Evolutionary conservation across 805 yeast species (phyloP), one percentile per base, ranked within the genome.

Genomic region (Alloascoidea hylecoeti): DNA sequence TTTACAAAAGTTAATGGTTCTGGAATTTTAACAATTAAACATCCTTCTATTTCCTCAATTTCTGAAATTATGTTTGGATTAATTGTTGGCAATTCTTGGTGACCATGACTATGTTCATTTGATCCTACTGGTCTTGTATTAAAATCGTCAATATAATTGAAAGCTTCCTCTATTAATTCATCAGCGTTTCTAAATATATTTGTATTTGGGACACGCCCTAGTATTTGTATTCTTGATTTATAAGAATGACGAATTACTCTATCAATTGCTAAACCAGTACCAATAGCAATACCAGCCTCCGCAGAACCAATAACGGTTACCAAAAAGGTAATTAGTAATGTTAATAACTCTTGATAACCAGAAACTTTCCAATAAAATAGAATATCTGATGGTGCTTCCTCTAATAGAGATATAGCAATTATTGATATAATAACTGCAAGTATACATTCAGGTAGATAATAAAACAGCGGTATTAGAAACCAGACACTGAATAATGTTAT

Each of bases 1-100:
- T 88, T 86, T 32, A 94, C 84, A 55, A 86, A 86, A 3, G 88
- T 83, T 42, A 86, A 61, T 1, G 96, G 94, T 50, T 86, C 96
- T 0, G 95, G 86, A 34, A 86, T 71, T 44, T 78, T 78, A 30
- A 86, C 79, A 18, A 85, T 72, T 27, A 88, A 60, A 39, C 86
- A 79, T 0, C 85, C 86, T 45, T 78, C 82, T 36, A 79, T 61
- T 32, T 61, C 61, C 46, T 66, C 70, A 18, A 63, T 52, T 30
- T n/a, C n/a, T n/a, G n/a, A n/a, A n/a, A 15, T 18, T 35, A 18
- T n/a, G 4, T 18, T 35, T 13, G 15, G 13, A 18, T 35, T 35
- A 15, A 35, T 18, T 14, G 19, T 16, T 9, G 17, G 16, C 17
- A 14, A 27, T 3, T 30, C 36, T 16, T n/a, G 5, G 5, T 35